These are phyloP conservation scores for Ustilago crameri DNA, from an alignment of 1,284 basidiomycete species.

Conservation along the genomic window DNA sequence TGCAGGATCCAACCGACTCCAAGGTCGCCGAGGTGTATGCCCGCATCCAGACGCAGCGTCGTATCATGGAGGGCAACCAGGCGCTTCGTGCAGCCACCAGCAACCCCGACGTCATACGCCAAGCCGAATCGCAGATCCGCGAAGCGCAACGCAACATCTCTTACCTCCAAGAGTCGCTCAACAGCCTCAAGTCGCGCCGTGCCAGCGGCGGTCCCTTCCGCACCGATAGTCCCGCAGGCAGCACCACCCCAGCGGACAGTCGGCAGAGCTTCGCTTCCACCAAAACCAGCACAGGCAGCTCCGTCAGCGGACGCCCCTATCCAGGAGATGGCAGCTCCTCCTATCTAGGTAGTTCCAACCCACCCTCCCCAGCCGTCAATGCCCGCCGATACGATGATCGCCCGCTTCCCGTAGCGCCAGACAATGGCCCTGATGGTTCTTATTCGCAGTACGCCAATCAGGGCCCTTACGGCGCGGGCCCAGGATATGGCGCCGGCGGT, in stretches of 20 bases:
- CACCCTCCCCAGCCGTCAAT: conserved; percentile 37
- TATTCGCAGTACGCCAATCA: conserved; percentile 50
- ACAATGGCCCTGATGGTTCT: conserved; percentile 17
- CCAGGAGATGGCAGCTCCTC: conserved; percentile 54
- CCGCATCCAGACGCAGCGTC: conserved; percentile 90
- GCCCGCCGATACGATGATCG: conserved; percentile 52
- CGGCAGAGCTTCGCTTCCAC: conserved; percentile 50
- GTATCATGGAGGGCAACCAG: conserved; percentile 87
- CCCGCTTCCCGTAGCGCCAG: conserved; percentile 37
- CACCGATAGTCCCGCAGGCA: conserved; percentile 41
- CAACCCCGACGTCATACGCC: conserved; percentile 84
- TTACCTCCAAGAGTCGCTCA: conserved; percentile 87
- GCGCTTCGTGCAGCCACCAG: conserved; percentile 82
- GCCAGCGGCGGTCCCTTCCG: conserved; percentile 67
- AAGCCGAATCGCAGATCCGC: conserved; percentile 81
- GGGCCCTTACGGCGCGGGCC: conserved; percentile 32
- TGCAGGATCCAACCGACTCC: conserved; percentile 73
- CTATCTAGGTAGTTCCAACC: conserved; percentile 39
- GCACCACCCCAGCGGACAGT: conserved; percentile 23
- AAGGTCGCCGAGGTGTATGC: conserved; percentile 91
- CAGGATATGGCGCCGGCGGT: conserved; percentile 18
- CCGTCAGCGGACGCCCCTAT: conserved; percentile 29
- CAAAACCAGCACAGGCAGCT: conserved; percentile 21
- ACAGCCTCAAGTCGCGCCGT: conserved; percentile 79
- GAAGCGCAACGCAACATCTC: conserved; percentile 85